Percentiles rank a stretch among this genome's conserved stretches.
Evolutionary conservation across 495 filamentous ascomycete genomes (phyloP).

Genomic region (Neurospora tetrasperma): DNA sequence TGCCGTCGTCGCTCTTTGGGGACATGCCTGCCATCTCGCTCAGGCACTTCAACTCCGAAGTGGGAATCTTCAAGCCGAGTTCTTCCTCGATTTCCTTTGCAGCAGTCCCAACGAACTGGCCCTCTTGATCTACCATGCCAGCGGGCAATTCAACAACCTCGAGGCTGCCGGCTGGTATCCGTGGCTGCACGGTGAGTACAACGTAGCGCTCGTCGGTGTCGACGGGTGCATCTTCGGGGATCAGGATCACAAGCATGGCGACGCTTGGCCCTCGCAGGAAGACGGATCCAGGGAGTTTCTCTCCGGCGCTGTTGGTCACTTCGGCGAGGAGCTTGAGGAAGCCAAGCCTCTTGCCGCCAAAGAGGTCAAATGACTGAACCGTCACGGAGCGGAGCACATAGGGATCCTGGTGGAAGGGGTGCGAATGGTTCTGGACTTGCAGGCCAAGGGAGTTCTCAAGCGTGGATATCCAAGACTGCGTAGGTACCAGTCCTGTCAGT

Average conservation of each 20-base stretch:
- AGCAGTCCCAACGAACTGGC: slow-evolving; percentile 65
- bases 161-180: slow-evolving; percentile 67
- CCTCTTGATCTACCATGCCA: slow-evolving; percentile 77
- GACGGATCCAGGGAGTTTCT: slow-evolving; percentile 62
- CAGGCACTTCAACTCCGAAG: slow-evolving; percentile 33
- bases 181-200: slow-evolving; percentile 73
- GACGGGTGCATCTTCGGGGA: slow-evolving; percentile 53
- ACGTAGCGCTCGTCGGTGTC: slow-evolving; percentile 50
- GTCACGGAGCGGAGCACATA: slow-evolving; percentile 61
- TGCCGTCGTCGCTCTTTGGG: slow-evolving; percentile 11
- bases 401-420: slow-evolving; percentile 62
- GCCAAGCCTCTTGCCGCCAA: slow-evolving; percentile 52
- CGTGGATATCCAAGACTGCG: slow-evolving; percentile 55
- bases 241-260: slow-evolving; percentile 68
- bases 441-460: slow-evolving; percentile 53
- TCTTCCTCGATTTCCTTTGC: slow-evolving; percentile 81
- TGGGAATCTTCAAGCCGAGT: slow-evolving; percentile 48
- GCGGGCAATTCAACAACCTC: slow-evolving; percentile 74
- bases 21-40: slow-evolving; percentile 51
- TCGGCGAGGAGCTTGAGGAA: slow-evolving; percentile 68
- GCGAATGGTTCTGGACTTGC: slow-evolving; percentile 44
- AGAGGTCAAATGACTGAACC: slow-evolving; percentile 66
- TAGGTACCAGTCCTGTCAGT: neutral
- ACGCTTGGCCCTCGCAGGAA: slow-evolving; percentile 78
- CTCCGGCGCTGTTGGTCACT: slow-evolving; percentile 52